Percentiles rank a stretch among this genome's conserved stretches.
Conservation (phyloP, 148 eudicot genomes). For the Fallopia convolvulus region DNA sequence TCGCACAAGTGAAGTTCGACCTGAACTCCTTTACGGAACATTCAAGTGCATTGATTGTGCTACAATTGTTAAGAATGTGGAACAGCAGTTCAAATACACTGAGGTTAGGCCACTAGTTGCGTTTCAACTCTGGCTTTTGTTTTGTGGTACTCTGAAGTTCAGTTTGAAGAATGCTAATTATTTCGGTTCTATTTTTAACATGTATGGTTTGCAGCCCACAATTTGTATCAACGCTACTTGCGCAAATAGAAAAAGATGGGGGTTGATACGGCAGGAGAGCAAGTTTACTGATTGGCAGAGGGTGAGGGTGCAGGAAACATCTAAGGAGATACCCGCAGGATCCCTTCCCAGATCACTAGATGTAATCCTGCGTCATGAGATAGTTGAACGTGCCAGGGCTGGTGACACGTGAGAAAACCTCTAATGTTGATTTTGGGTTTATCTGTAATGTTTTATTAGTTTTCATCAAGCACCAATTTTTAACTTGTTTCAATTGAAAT, state of each 20-base stretch:
- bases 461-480: background rate
- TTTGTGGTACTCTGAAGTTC: background rate
- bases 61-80: conserved; percentile 64
- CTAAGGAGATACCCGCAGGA: conserved; percentile 96
- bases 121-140: background rate
- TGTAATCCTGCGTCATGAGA: conserved; percentile 89
- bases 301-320: conserved; percentile 93
- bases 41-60: conserved; percentile 93
- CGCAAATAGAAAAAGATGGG: conserved; percentile 70
- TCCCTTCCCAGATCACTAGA: conserved; percentile 94
- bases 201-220: conserved; percentile 52
- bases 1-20: conserved; percentile 95
- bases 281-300: conserved; percentile 99
- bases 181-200: background rate
- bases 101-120: conserved; percentile 46
- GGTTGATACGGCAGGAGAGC: conserved; percentile 81
- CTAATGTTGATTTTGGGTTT: conserved; percentile 1
- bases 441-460: background rate
- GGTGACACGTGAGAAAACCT: conserved; percentile 76
- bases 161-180: background rate
- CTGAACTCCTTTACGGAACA: conserved; percentile 89
- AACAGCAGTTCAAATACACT: conserved; percentile 91
- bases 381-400: conserved; percentile 98
- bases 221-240: conserved; percentile 85
- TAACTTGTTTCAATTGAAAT: background rate